Evolutionary conservation across 208 protist species (phyloP).

Genomic region (Trypanosomatidae sp.): DNA sequence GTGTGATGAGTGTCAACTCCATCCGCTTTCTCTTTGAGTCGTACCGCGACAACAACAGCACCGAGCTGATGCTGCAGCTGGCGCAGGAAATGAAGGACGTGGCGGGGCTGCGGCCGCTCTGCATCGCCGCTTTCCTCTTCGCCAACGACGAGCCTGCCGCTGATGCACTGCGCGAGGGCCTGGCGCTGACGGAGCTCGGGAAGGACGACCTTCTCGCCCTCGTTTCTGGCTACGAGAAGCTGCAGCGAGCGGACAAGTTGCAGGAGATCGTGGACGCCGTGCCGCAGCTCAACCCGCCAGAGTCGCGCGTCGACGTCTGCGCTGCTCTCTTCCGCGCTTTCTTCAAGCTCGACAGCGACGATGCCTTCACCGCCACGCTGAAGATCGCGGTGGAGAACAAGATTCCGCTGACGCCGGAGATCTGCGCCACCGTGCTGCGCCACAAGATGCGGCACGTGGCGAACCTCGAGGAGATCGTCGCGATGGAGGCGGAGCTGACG

Average conservation of each 20-base stretch:
- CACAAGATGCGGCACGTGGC: slow-evolving; percentile 77
- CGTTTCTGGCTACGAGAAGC: slow-evolving; percentile 81
- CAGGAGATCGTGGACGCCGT: slow-evolving; percentile 43
- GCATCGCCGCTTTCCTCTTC: slow-evolving; percentile 88
- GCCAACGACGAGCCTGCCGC: slow-evolving; percentile 61
- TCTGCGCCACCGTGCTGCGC: slow-evolving; percentile 63
- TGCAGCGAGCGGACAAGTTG: slow-evolving; percentile 65
- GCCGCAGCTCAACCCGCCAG: slow-evolving; percentile 25
- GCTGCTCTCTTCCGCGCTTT: slow-evolving; percentile 69
- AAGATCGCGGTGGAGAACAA: slow-evolving; percentile 45
- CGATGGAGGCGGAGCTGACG: slow-evolving; percentile 64
- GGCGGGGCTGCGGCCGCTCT: slow-evolving; percentile 67
- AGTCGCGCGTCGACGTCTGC: slow-evolving; percentile 36
- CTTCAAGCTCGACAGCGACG: slow-evolving; percentile 48
- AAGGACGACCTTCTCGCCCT: slow-evolving; percentile 74
- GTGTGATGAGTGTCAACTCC: slow-evolving; percentile 70
- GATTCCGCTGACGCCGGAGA: slow-evolving; percentile 34
- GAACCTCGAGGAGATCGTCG: slow-evolving; percentile 60
- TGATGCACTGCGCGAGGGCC: slow-evolving; percentile 54
- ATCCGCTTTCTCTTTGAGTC: slow-evolving; percentile 86
- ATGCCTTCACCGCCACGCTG: slow-evolving; percentile 61
- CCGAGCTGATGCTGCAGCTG: slow-evolving; percentile 83
- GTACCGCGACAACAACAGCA: slow-evolving; percentile 81
- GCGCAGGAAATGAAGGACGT: slow-evolving; percentile 83
- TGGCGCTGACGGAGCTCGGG: slow-evolving; percentile 44